These are phyloP conservation scores for Magnusiomyces sp. DNA, from an alignment of 1,139 yeast species.

Conservation along the genomic window DNA sequence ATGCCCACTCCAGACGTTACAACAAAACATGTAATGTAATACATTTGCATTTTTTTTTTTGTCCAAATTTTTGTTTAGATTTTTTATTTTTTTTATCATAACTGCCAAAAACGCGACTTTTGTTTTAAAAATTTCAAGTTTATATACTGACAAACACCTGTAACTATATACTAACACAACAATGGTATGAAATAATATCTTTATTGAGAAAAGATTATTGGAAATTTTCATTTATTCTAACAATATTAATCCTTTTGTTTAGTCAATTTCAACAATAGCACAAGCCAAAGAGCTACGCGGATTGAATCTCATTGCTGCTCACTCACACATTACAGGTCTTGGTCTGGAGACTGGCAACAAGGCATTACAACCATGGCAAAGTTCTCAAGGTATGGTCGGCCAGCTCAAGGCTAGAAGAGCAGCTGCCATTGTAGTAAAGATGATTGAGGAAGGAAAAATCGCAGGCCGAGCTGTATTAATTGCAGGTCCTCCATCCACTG, in stretches of 20 bases:
- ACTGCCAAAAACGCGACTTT: too few species aligned
- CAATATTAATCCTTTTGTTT: too few species aligned
- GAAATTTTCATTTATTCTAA: too few species aligned
- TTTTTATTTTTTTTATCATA: too few species aligned
- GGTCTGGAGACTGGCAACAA: constrained; percentile 74
- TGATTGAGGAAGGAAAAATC: constrained; percentile 88
- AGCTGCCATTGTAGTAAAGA: constrained; percentile 85
- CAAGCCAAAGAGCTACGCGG: constrained; percentile 36
- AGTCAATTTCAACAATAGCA: constrained; percentile 29
- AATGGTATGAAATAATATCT: too few species aligned
- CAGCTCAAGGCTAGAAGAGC: constrained; percentile 92
- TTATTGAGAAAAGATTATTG: too few species aligned
- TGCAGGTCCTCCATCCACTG: constrained; percentile 98
- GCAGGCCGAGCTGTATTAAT: constrained; percentile 94
- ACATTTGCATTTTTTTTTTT: too few species aligned
- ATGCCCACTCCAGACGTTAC: too few species aligned
- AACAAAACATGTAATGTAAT: too few species aligned
- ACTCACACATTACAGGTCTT: constrained; percentile 90
- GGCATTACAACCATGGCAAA: constrained; percentile 69
- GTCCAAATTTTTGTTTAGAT: too few species aligned
- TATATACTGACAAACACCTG: background rate
- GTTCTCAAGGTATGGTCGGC: constrained; percentile 95
- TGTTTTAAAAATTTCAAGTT: background rate
- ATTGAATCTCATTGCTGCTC: constrained; percentile 68
- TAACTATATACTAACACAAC: background rate